Evolutionary conservation across 345 rosid genomes (phyloP).

Genomic region (Corymbia maculata): DNA sequence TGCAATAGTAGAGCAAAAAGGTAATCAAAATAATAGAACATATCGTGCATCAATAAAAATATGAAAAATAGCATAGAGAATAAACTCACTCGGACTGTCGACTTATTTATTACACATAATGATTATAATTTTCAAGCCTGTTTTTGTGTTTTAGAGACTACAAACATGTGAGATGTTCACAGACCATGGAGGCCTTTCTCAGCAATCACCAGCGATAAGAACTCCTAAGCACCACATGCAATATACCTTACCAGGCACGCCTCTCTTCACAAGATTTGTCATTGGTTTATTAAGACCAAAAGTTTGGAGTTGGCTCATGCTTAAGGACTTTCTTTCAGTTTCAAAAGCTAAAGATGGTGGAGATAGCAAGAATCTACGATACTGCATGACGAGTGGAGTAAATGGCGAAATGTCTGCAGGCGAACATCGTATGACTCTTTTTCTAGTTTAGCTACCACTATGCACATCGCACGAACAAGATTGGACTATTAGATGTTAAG

Average conservation of each 20-base stretch:
- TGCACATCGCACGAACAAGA: not conserved
- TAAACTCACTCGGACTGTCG: fast-evolving
- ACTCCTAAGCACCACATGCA: constrained; percentile 46
- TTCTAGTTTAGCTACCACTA: no score
- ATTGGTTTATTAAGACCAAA: not conserved
- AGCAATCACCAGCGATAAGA: constrained; percentile 32
- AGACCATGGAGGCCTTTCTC: constrained; percentile 38
- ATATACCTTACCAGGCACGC: constrained; percentile 66
- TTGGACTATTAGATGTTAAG: not conserved
- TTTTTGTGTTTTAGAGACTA: constrained; percentile 24
- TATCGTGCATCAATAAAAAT: not conserved
- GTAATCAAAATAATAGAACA: not conserved
- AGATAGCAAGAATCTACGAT: not conserved
- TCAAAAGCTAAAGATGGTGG: not conserved
- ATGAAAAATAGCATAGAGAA: not conserved
- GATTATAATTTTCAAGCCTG: not conserved
- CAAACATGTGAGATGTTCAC: constrained; percentile 37
- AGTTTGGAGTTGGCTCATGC: not conserved
- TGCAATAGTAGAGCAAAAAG: not conserved
- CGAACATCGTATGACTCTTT: not conserved
- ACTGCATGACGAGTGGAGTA: not conserved
- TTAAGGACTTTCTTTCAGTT: not conserved
- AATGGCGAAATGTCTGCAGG: not conserved
- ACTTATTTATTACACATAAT: not conserved
- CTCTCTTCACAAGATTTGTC: not conserved